These are phyloP conservation scores for Jatropha podagrica DNA, from an alignment of 441 rosid genomes.

Conservation along the genomic window DNA sequence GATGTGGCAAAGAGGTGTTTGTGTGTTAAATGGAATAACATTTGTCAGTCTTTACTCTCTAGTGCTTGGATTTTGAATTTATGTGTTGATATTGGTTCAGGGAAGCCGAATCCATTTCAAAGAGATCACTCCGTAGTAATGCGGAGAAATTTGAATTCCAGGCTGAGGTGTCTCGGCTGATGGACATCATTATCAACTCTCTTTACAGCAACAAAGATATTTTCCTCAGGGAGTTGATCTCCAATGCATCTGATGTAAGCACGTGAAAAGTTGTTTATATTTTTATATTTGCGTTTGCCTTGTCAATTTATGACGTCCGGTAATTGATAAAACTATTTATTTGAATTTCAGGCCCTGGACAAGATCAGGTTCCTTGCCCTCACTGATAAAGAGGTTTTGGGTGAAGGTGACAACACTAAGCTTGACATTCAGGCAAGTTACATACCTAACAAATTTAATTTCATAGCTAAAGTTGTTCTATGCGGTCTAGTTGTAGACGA, in stretches of 20 bases:
- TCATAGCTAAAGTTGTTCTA: not conserved
- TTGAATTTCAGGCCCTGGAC: constrained; percentile 68
- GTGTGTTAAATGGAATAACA: not conserved
- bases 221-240: constrained; percentile 93
- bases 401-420: constrained; percentile 91
- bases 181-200: constrained; percentile 96
- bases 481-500: not conserved
- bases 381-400: constrained; percentile 86
- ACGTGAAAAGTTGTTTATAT: not conserved
- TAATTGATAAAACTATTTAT: not conserved
- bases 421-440: constrained; percentile 87
- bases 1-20: constrained; percentile 81
- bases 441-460: not conserved
- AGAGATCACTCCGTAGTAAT: constrained; percentile 67
- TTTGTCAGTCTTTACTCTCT: too few relatives aligned
- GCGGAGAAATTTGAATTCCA: constrained; percentile 97
- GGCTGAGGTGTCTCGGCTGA: constrained; percentile 95
- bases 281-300: not conserved
- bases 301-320: not conserved
- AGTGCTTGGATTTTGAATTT: not conserved
- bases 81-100: constrained; percentile 36
- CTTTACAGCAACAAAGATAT: constrained; percentile 96
- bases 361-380: constrained; percentile 92
- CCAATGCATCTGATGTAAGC: constrained; percentile 96
- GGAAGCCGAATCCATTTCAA: constrained; percentile 91